These are phyloP conservation scores for Jacaranda mimosifolia DNA, from an alignment of 257 asterid genomes.

Conservation along the genomic window DNA sequence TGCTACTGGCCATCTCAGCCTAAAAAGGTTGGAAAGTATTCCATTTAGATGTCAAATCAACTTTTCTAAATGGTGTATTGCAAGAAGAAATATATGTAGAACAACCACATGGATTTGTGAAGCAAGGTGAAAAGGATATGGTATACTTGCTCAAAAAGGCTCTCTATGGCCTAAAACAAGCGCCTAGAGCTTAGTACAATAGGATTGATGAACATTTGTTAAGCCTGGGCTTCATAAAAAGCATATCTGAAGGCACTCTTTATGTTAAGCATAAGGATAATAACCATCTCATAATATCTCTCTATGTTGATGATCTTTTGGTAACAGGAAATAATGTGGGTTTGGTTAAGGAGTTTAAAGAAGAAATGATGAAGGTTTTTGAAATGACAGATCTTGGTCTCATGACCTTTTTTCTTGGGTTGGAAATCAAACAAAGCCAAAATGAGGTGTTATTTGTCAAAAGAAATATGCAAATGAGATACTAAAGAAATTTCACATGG, in stretches of 20 bases:
- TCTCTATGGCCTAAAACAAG: slow-evolving; percentile 27
- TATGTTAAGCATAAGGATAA: background rate
- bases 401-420: slow-evolving; percentile 18
- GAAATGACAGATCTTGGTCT: slow-evolving; percentile 12
- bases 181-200: slow-evolving; percentile 22
- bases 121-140: slow-evolving; percentile 2
- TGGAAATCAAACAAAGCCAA: background rate
- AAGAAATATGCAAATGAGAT: slow-evolving; percentile 18
- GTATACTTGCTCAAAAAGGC: slow-evolving; percentile 21
- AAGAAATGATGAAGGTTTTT: slow-evolving; percentile 24
- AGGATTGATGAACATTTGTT: slow-evolving; percentile 14
- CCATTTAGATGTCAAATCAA: slow-evolving; percentile 7
- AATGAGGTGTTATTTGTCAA: slow-evolving; percentile 9
- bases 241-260: slow-evolving; percentile 1
- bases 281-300: background rate
- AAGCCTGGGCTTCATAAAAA: slow-evolving; percentile 6
- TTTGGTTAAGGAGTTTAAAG: background rate
- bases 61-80: background rate
- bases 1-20: background rate
- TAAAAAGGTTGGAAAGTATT: slow-evolving; percentile 20
- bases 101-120: slow-evolving; percentile 1
- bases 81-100: slow-evolving; percentile 15
- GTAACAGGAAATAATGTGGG: slow-evolving; percentile 10
- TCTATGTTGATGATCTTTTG: slow-evolving; percentile 34
- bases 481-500: slow-evolving; percentile 17